These are phyloP conservation scores for Sporobolomyces pararoseus DNA, from an alignment of 768 basidiomycete genomes.

Conservation along the genomic window DNA sequence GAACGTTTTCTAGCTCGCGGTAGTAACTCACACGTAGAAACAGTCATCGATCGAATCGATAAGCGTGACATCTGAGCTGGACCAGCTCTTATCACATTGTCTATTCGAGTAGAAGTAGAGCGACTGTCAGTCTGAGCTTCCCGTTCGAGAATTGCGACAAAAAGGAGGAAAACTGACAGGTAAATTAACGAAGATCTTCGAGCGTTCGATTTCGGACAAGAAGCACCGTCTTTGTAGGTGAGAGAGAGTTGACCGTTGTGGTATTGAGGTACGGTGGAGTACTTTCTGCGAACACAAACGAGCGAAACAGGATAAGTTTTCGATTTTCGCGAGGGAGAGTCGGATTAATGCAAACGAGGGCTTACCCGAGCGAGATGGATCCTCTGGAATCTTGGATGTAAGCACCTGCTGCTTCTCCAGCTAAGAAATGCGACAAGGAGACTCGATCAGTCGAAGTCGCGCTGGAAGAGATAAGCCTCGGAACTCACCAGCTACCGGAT, in stretches of 20 bases:
- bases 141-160: too few relatives aligned
- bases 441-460: too few relatives aligned
- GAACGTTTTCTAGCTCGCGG: too few relatives aligned
- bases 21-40: conserved; percentile 23
- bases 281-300: conserved; percentile 21
- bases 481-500: conserved; percentile 11
- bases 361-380: conserved; percentile 32
- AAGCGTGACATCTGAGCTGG: conserved; percentile 2
- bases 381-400: conserved; percentile 34
- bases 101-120: too few relatives aligned
- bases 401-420: conserved; percentile 24
- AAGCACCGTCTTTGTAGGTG: conserved; percentile 28
- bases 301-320: too few relatives aligned
- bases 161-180: conserved; percentile 1
- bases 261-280: conserved; percentile 17
- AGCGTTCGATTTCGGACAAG: conserved; percentile 33
- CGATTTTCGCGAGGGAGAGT: not conserved
- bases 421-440: too few relatives aligned
- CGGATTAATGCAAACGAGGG: not conserved
- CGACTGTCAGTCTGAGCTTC: too few relatives aligned
- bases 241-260: conserved; percentile 35
- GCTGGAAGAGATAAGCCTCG: too few relatives aligned
- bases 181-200: conserved; percentile 24
- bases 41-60: conserved; percentile 39
- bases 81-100: conserved; percentile 33